Percentiles rank a stretch among this genome's conserved stretches.
Evolutionary conservation across 768 basidiomycete species (phyloP).

Genomic region (Boletus rufocinnamomeus): DNA sequence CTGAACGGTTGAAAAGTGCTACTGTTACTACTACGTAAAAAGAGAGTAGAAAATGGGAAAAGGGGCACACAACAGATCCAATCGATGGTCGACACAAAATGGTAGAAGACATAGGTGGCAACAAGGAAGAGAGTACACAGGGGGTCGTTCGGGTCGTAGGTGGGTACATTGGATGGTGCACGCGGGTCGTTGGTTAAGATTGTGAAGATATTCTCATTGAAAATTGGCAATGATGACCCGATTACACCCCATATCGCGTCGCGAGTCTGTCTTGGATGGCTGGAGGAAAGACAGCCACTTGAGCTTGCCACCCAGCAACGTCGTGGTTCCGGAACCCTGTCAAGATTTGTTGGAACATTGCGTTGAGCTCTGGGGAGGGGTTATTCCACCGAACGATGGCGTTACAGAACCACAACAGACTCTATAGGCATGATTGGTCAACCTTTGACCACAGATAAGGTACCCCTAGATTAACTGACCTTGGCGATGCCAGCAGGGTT

Average conservation of each 20-base stretch:
- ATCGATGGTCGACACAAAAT: constrained; percentile 36
- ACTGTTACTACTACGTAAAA: constrained; percentile 27
- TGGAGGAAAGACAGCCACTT: constrained; percentile 82
- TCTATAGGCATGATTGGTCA: constrained; percentile 47
- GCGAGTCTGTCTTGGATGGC: constrained; percentile 86
- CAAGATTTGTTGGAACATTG: constrained; percentile 91
- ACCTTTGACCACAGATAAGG: background rate
- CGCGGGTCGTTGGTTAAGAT: constrained; percentile 17
- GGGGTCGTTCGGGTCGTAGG: constrained; percentile 12
- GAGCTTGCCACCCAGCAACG: constrained; percentile 80
- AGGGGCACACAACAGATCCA: constrained; percentile 21
- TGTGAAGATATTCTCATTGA: constrained; percentile 11
- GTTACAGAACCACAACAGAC: constrained; percentile 96
- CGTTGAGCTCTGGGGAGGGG: constrained; percentile 88
- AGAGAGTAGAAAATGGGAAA: background rate
- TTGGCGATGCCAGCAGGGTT: constrained; percentile 94
- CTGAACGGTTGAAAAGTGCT: constrained; percentile 20
- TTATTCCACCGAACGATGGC: constrained; percentile 94
- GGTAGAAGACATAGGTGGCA: constrained; percentile 21
- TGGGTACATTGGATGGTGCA: constrained; percentile 13
- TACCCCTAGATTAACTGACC: constrained; percentile 46
- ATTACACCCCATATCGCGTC: constrained; percentile 82
- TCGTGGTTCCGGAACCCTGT: constrained; percentile 90
- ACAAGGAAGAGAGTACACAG: constrained; percentile 16
- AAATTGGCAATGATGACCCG: constrained; percentile 2